Conservation (phyloP, 352 stramenopile genomes). For the Phytophthora hybrid region DNA sequence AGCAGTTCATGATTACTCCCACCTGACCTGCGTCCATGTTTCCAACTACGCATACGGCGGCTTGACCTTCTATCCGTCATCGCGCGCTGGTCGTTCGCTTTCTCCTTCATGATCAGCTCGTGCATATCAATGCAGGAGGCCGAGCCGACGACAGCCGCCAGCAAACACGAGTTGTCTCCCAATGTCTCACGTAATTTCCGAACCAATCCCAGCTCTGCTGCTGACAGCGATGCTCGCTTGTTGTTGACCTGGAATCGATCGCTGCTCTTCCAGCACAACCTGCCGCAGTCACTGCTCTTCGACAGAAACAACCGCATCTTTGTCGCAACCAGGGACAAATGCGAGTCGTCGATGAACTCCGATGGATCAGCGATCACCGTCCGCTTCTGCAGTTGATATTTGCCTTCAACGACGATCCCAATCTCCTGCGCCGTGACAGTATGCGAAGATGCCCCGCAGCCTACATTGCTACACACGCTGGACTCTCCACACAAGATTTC, state of each 20-base stretch:
- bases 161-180: constrained; percentile 73
- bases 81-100: constrained; percentile 14
- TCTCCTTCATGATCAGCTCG: constrained; percentile 50
- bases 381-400: constrained; percentile 3
- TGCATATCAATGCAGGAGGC: constrained; percentile 55
- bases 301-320: constrained; percentile 57
- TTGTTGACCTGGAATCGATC: background rate
- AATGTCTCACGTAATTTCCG: constrained; percentile 64
- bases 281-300: constrained; percentile 38
- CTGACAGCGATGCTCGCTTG: constrained; percentile 1
- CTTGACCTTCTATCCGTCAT: constrained; percentile 11
- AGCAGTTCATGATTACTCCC: constrained; percentile 67
- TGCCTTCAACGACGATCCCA: background rate
- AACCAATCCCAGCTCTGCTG: constrained; percentile 56
- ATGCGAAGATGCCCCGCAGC: background rate
- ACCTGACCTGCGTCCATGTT: constrained; percentile 39
- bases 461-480: background rate
- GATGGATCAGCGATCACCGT: constrained; percentile 38
- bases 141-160: constrained; percentile 58
- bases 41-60: constrained; percentile 48
- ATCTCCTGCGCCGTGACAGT: background rate
- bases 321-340: constrained; percentile 46
- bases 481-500: background rate
- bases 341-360: constrained; percentile 65
- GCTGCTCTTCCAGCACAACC: constrained; percentile 47